Evolutionary conservation across 441 rosid species (phyloP).

Genomic region (Syzygium syzygioides): DNA sequence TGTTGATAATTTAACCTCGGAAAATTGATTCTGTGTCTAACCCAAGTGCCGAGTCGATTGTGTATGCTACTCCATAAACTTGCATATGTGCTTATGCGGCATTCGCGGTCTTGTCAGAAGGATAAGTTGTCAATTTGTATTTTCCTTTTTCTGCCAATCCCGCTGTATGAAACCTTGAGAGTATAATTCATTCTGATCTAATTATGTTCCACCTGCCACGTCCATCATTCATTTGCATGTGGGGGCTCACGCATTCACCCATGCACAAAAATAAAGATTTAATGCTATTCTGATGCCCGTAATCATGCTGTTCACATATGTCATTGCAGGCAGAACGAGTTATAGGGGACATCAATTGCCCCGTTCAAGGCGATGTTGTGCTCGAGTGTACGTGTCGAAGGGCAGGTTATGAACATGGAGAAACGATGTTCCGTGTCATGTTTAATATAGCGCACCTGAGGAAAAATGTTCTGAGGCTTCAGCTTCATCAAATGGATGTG

Average conservation of each 20-base stretch:
- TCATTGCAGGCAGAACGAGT: not conserved
- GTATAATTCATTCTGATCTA: not conserved
- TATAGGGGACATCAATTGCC: not conserved
- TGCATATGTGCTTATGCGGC: not conserved
- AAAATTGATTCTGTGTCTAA: no score
- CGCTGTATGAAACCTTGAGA: not conserved
- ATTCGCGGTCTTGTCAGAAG: not conserved
- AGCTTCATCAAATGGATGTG: not conserved
- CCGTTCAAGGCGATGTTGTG: not conserved
- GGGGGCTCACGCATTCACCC: not conserved
- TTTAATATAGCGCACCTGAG: not conserved
- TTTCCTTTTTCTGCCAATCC: not conserved
- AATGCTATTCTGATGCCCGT: not conserved
- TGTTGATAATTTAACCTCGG: no score
- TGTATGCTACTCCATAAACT: not conserved
- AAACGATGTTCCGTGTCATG: not conserved
- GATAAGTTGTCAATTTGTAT: not conserved
- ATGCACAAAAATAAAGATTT: not conserved
- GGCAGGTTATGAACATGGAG: not conserved
- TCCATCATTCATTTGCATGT: no score
- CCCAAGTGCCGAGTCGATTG: no score
- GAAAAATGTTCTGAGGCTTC: not conserved
- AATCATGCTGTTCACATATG: not conserved
- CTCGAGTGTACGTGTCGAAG: not conserved
- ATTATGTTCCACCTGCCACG: not conserved